Evolutionary conservation across 495 filamentous ascomycete genomes (phyloP).

Genomic region (Penicillium tannophilum): DNA sequence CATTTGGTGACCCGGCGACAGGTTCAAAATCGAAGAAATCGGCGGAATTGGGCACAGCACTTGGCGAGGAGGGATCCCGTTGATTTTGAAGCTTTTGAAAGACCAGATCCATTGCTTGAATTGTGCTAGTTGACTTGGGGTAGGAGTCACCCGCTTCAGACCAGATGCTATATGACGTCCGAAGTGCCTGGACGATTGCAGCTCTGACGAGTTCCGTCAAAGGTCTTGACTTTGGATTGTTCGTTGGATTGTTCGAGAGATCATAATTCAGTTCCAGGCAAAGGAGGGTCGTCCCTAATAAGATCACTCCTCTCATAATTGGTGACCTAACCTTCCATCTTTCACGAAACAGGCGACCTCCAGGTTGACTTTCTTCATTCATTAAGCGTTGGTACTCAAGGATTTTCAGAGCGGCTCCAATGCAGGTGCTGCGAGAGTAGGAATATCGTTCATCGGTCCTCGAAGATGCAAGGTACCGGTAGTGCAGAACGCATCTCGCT

Average conservation of each 20-base stretch:
- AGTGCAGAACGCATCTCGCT: slow-evolving; percentile 45
- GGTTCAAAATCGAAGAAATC: neutral
- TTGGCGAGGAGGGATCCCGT: neutral
- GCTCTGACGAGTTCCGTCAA: slow-evolving; percentile 48
- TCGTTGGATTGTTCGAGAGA: neutral
- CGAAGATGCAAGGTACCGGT: slow-evolving; percentile 38
- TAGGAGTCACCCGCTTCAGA: slow-evolving; percentile 61
- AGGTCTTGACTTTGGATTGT: slow-evolving; percentile 13
- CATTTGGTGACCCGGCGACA: neutral
- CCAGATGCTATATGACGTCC: slow-evolving; percentile 68
- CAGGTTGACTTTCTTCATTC: slow-evolving; percentile 32
- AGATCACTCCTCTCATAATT: slow-evolving; percentile 37
- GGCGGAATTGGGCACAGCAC: neutral
- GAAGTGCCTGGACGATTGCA: slow-evolving; percentile 66
- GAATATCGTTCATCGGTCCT: slow-evolving; percentile 32
- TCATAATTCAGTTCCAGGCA: slow-evolving; percentile 35
- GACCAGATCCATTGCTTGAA: slow-evolving; percentile 64
- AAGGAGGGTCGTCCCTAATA: slow-evolving; percentile 38
- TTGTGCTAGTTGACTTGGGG: slow-evolving; percentile 74
- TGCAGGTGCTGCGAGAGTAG: slow-evolving; percentile 38
- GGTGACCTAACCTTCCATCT: slow-evolving; percentile 36
- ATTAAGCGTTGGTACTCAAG: slow-evolving; percentile 24
- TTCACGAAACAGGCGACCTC: slow-evolving; percentile 31
- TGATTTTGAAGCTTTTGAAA: slow-evolving; percentile 59
- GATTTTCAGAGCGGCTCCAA: slow-evolving; percentile 42